phyloP scores from a whole-genome alignment of 495 filamentous ascomycete species.

The Daldinia grandis region DNA sequence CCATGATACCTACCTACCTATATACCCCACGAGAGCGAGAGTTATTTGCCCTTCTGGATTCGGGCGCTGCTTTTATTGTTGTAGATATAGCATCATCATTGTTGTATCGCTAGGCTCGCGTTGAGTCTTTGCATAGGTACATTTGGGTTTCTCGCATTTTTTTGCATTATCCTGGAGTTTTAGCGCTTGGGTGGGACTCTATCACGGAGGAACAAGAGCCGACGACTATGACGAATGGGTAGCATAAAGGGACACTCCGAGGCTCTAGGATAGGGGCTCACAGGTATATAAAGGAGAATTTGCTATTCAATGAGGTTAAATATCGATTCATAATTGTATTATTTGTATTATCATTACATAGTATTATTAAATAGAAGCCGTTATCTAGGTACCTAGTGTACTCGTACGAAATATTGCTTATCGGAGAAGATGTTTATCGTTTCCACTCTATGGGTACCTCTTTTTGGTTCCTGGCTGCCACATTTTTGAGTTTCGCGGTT shows the following conservation, averaged over 20 bases:
- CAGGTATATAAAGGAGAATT: constrained; percentile 2
- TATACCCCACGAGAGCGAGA: constrained; percentile 34
- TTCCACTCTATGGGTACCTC: neutral
- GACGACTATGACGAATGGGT: constrained; percentile 38
- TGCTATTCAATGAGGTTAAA: constrained; percentile 5
- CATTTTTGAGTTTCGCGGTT: constrained; percentile 36
- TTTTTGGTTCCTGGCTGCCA: constrained; percentile 13
- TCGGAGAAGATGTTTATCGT: neutral
- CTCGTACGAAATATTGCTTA: neutral
- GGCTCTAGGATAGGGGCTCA: constrained; percentile 17
- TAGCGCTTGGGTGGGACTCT: constrained; percentile 34
- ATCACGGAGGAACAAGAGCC: constrained; percentile 38
- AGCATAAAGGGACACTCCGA: constrained; percentile 10
- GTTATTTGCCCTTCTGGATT: constrained; percentile 23
- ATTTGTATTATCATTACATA: neutral
- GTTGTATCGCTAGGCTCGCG: constrained; percentile 5
- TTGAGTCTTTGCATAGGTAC: constrained; percentile 20
- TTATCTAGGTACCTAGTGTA: too few relatives aligned
- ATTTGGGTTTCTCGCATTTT: constrained; percentile 21
- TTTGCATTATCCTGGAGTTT: constrained; percentile 47
- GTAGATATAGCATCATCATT: constrained; percentile 24
- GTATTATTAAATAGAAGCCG: neutral
- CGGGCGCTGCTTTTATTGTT: constrained; percentile 19
- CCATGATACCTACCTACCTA: constrained; percentile 39
- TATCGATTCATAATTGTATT: neutral